phyloP scores from a whole-genome alignment of 495 filamentous ascomycete genomes.

The Aspergillus sparsus region DNA sequence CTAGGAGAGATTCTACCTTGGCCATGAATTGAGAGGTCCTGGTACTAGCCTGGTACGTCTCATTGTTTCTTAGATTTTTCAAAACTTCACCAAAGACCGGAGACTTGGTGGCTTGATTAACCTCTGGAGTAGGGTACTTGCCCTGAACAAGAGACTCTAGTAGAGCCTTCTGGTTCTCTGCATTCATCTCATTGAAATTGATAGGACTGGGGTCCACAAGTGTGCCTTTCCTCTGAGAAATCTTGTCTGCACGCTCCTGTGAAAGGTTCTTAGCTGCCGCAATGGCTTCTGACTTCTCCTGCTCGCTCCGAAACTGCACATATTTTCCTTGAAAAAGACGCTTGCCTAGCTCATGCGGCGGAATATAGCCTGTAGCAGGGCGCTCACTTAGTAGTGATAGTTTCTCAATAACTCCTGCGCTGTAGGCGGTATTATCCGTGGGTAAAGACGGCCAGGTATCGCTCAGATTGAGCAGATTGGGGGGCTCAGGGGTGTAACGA shows the following conservation, averaged over 20 bases:
- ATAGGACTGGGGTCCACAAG: constrained; percentile 39
- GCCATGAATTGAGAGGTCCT: constrained; percentile 44
- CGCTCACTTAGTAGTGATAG: constrained; percentile 39
- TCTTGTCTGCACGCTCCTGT: constrained; percentile 44
- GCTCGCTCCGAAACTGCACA: constrained; percentile 42
- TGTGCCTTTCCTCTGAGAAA: constrained; percentile 43
- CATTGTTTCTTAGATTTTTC: constrained; percentile 46
- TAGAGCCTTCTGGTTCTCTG: constrained; percentile 60
- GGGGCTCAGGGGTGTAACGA: constrained; percentile 38
- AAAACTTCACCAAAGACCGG: constrained; percentile 39
- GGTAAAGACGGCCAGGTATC: constrained; percentile 50
- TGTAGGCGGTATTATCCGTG: constrained; percentile 29
- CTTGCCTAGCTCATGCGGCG: constrained; percentile 42
- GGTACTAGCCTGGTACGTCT: constrained; percentile 45
- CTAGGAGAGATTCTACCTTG: constrained; percentile 47
- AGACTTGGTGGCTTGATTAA: constrained; percentile 21
- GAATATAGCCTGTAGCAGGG: constrained; percentile 41
- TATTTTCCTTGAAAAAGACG: constrained; percentile 44
- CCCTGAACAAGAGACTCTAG: constrained; percentile 72
- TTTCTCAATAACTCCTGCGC: constrained; percentile 41
- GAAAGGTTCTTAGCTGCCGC: constrained; percentile 39
- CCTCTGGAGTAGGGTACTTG: constrained; percentile 35
- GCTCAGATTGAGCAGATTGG: constrained; percentile 33
- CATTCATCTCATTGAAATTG: constrained; percentile 48
- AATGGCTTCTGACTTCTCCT: constrained; percentile 42